Percentiles rank a stretch among this genome's conserved stretches.
Conservation (phyloP, 306 rosid genomes). For the Myrica gale region DNA sequence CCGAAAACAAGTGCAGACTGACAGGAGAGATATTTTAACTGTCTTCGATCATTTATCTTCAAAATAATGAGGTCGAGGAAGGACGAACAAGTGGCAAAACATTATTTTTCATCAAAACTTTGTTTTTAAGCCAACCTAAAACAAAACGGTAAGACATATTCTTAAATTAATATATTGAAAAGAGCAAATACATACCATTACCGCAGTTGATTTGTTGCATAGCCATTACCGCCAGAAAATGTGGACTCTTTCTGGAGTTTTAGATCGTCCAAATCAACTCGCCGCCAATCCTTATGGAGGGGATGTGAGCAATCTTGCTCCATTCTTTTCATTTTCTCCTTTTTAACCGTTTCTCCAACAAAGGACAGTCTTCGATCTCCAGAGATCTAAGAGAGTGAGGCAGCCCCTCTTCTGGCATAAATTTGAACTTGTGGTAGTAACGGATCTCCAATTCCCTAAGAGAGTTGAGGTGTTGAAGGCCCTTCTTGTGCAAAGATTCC, state of each 20-base stretch:
- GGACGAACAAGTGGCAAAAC: background rate
- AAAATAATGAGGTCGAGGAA: too few species aligned
- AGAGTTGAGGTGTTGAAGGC: conserved; percentile 18
- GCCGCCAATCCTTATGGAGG: too few species aligned
- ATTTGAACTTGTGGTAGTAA: background rate
- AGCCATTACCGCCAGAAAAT: background rate
- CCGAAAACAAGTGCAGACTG: too few species aligned
- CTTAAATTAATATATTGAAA: background rate
- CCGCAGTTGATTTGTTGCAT: too few species aligned
- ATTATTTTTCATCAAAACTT: background rate
- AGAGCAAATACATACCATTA: background rate
- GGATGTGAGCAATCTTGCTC: background rate
- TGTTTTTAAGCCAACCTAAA: background rate
- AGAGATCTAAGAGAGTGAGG: background rate
- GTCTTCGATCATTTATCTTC: too few species aligned
- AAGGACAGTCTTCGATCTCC: background rate
- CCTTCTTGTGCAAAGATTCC: background rate
- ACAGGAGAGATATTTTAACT: too few species aligned
- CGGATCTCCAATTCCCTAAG: fast-evolving
- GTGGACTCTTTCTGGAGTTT: background rate
- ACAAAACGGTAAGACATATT: background rate
- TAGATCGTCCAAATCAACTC: background rate
- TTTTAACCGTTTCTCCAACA: background rate
- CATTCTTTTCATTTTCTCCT: background rate
- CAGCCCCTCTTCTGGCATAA: conserved; percentile 7